These are phyloP conservation scores for Tetracentron sinense DNA, from an alignment of 164 flowering plant species.

Conservation along the genomic window DNA sequence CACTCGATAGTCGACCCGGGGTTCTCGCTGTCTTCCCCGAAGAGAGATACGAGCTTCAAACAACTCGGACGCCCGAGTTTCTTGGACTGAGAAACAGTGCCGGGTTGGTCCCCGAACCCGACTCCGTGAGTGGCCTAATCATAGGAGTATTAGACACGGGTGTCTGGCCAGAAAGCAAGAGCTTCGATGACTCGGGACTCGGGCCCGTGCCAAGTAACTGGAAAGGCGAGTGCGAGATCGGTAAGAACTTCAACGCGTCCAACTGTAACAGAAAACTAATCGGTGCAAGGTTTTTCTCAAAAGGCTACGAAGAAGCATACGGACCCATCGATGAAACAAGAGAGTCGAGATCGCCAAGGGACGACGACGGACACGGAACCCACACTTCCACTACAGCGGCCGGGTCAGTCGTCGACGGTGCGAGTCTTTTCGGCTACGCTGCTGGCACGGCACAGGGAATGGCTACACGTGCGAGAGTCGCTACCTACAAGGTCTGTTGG, in stretches of 20 bases:
- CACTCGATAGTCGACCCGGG: slow-evolving; percentile 39
- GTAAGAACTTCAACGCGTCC: slow-evolving; percentile 41
- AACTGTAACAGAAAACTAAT: slow-evolving; percentile 74
- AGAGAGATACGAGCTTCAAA: slow-evolving; percentile 72
- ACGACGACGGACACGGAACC: slow-evolving; percentile 91
- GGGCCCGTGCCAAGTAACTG: slow-evolving; percentile 63
- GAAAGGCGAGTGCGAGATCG: slow-evolving; percentile 67
- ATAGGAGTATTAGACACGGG: slow-evolving; percentile 87
- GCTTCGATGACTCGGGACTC: slow-evolving; percentile 64
- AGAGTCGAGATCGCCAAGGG: slow-evolving; percentile 82
- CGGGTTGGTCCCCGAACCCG: slow-evolving; percentile 35
- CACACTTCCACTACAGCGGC: slow-evolving; percentile 87
- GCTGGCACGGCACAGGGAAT: slow-evolving; percentile 81
- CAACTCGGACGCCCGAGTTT: slow-evolving; percentile 82
- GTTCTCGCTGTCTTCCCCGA: slow-evolving; percentile 63
- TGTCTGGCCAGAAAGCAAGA: slow-evolving; percentile 71
- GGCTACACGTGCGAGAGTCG: slow-evolving; percentile 73
- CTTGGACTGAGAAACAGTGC: slow-evolving; percentile 49
- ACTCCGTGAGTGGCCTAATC: slow-evolving; percentile 45
- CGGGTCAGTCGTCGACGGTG: slow-evolving; percentile 55
- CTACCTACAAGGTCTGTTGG: slow-evolving; percentile 90
- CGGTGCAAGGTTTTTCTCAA: slow-evolving; percentile 72
- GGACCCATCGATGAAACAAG: slow-evolving; percentile 60
- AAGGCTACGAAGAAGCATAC: slow-evolving; percentile 60
- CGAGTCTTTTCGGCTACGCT: slow-evolving; percentile 77